These are phyloP conservation scores for Saksenaea vasiformis DNA, from an alignment of 371 early-diverging fungal species.

Conservation along the genomic window DNA sequence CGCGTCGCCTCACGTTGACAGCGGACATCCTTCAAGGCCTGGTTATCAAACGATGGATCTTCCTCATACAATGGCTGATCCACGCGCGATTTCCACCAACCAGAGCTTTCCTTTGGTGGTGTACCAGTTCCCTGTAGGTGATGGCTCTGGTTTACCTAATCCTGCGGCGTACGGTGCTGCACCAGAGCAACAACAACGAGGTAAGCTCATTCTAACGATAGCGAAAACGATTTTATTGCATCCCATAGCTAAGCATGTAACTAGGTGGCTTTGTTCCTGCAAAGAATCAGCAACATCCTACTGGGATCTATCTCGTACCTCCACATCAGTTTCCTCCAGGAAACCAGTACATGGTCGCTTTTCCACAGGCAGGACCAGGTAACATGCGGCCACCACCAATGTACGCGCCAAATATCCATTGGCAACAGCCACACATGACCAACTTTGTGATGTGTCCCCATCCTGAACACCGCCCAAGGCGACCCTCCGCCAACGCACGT, in stretches of 20 bases:
- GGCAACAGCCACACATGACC: slow-evolving; percentile 11
- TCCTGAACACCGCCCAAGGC: slow-evolving; percentile 8
- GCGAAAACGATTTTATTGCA: background rate
- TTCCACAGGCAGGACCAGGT: slow-evolving; percentile 21
- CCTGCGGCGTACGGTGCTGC: slow-evolving; percentile 1
- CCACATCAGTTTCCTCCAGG: slow-evolving; percentile 11
- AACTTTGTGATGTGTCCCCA: background rate
- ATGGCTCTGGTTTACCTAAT: slow-evolving; percentile 4
- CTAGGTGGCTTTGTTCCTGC: background rate
- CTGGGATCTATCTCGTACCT: slow-evolving; percentile 20
- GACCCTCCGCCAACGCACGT: slow-evolving; percentile 1
- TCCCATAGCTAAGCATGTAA: background rate
- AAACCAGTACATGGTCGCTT: slow-evolving; percentile 21
- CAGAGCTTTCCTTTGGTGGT: slow-evolving; percentile 19
- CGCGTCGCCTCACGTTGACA: background rate
- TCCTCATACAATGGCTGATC: slow-evolving; percentile 2
- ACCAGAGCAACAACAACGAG: slow-evolving; percentile 16
- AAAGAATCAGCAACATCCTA: slow-evolving; percentile 2
- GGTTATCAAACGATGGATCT: background rate
- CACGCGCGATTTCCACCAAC: slow-evolving; percentile 3
- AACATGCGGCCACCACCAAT: slow-evolving; percentile 12
- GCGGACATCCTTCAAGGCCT: background rate
- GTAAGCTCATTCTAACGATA: background rate
- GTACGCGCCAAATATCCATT: slow-evolving; percentile 12
- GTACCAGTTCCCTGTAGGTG: slow-evolving; percentile 19